These are phyloP conservation scores for Rhizopogon vinicolor DNA, from an alignment of 768 basidiomycete species.

Conservation along the genomic window DNA sequence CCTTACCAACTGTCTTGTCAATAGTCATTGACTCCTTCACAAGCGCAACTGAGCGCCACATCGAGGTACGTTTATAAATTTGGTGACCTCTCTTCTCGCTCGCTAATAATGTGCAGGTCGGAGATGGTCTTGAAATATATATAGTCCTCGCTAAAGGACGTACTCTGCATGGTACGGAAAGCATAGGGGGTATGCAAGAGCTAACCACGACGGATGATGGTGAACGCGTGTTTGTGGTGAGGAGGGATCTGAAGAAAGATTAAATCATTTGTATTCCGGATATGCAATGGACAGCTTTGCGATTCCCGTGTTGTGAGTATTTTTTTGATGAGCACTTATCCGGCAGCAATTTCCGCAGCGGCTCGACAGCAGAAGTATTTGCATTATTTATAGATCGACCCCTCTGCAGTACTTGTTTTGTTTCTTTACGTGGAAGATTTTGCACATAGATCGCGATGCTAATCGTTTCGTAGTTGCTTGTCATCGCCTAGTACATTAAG, in stretches of 20 bases:
- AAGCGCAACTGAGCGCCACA: slow-evolving; percentile 95
- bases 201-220: slow-evolving; percentile 55
- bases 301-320: background rate
- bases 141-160: slow-evolving; percentile 74
- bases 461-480: background rate
- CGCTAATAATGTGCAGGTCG: slow-evolving; percentile 53
- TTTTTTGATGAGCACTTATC: background rate
- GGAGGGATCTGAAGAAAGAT: slow-evolving; percentile 82
- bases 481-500: background rate
- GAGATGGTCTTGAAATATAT: slow-evolving; percentile 92
- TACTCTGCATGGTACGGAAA: slow-evolving; percentile 52
- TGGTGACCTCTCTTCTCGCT: background rate
- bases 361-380: background rate
- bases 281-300: background rate
- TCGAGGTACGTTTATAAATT: slow-evolving; percentile 59
- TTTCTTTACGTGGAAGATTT: background rate
- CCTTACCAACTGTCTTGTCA: slow-evolving; percentile 71
- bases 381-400: background rate
- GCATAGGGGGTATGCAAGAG: slow-evolving; percentile 56
- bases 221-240: slow-evolving; percentile 73
- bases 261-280: slow-evolving; percentile 26
- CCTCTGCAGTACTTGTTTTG: background rate
- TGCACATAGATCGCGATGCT: background rate
- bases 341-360: background rate
- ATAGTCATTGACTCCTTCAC: slow-evolving; percentile 97